Percentiles rank a stretch among this genome's conserved stretches.
These are phyloP conservation scores for Leptomonas seymouri DNA, from an alignment of 208 protist genomes.

Conservation along the genomic window DNA sequence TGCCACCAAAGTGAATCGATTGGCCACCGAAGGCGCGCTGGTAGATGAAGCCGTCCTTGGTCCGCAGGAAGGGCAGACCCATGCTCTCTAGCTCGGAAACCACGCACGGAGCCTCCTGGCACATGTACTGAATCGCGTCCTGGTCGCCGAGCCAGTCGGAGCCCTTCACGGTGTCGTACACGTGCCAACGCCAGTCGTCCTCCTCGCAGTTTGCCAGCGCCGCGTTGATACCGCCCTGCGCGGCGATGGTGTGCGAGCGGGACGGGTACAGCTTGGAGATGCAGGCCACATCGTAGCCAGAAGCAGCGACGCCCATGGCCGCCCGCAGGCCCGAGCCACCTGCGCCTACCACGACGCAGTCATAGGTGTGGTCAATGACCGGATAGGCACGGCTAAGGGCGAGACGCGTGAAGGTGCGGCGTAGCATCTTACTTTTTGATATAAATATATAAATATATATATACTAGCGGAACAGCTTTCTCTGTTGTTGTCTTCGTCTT, in stretches of 20 bases:
- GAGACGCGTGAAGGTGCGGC: constrained; percentile 60
- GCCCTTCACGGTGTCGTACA: constrained; percentile 99
- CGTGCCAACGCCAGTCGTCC: constrained; percentile 99
- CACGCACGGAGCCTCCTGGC: constrained; percentile 94
- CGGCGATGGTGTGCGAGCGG: constrained; percentile 99
- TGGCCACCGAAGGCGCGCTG: constrained; percentile 99
- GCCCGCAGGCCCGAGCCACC: constrained; percentile 98
- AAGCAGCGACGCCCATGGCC: constrained; percentile 97
- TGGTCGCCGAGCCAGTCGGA: constrained; percentile 99
- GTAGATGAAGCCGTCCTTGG: constrained; percentile 99
- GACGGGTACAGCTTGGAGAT: constrained; percentile 99
- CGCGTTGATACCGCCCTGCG: constrained; percentile 99
- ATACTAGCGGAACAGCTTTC: too few relatives aligned
- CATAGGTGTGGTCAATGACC: constrained; percentile 98
- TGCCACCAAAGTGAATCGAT: constrained; percentile 97
- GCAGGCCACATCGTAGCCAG: constrained; percentile 98
- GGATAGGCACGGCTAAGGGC: constrained; percentile 89
- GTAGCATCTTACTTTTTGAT: constrained; percentile 60
- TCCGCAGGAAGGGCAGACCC: constrained; percentile 99
- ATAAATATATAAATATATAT: too few relatives aligned
- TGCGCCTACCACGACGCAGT: constrained; percentile 99
- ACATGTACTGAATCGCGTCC: constrained; percentile 99
- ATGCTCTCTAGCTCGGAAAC: constrained; percentile 98
- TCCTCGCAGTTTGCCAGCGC: constrained; percentile 98
- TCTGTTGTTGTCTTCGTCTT: too few relatives aligned